Evolutionary conservation across 1,284 basidiomycete species (phyloP).

Genomic region (Fomitopsis schrenkii): DNA sequence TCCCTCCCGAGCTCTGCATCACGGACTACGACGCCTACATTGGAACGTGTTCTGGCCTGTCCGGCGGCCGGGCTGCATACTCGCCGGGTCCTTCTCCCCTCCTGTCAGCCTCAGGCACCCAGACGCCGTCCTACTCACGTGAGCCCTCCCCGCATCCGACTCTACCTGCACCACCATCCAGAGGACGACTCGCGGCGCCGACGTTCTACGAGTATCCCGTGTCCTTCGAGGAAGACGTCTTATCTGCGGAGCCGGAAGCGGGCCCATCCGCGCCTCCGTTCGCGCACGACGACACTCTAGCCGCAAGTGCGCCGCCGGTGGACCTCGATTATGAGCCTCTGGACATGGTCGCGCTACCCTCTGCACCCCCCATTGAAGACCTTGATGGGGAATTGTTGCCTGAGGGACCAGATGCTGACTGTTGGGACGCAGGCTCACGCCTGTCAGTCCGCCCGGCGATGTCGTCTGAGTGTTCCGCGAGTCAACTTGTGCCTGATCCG

Average conservation of each 20-base stretch:
- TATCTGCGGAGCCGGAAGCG: constrained; percentile 14
- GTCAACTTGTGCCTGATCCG: neutral
- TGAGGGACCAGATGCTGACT: neutral
- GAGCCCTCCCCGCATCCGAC: constrained; percentile 19
- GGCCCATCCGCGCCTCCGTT: constrained; percentile 24
- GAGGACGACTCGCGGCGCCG: constrained; percentile 20
- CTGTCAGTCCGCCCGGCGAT: neutral
- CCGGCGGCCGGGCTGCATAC: constrained; percentile 6
- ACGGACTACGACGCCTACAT: constrained; percentile 8
- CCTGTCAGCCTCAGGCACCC: neutral
- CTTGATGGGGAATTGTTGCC: neutral
- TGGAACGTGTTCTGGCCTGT: neutral
- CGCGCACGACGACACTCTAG: constrained; percentile 11
- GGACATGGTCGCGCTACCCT: neutral
- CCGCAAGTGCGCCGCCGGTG: constrained; percentile 23
- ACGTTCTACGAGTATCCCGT: constrained; percentile 28
- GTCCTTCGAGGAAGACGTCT: constrained; percentile 27
- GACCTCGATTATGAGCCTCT: constrained; percentile 4
- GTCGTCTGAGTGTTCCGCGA: neutral
- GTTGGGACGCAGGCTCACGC: neutral
- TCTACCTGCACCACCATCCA: constrained; percentile 25
- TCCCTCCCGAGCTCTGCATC: constrained; percentile 8
- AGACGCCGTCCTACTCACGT: constrained; percentile 22
- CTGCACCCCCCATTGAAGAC: constrained; percentile 7
- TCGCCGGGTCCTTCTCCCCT: constrained; percentile 6